These are phyloP conservation scores for Fusarium sp. DNA, from an alignment of 2,329 filamentous ascomycete genomes.

Conservation along the genomic window DNA sequence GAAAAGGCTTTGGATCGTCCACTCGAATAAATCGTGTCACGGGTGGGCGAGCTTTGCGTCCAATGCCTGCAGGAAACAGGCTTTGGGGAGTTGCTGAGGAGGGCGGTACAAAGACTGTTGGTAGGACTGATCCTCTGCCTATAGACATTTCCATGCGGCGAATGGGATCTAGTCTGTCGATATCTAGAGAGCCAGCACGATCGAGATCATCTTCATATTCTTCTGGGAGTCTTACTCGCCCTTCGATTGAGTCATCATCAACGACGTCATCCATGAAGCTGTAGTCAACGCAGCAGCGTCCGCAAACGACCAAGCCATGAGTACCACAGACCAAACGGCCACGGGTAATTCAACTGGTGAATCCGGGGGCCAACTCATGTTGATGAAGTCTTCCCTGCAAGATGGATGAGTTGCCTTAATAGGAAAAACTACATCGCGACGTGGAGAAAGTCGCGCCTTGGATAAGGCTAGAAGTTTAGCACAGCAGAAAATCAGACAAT, in stretches of 20 bases:
- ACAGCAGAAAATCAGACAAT: no score
- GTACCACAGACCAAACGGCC: constrained; percentile 48
- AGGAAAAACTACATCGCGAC: fast-evolving
- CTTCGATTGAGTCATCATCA: not conserved
- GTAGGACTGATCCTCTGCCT: constrained; percentile 18
- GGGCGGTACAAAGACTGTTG: constrained; percentile 23
- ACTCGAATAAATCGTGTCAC: constrained; percentile 12
- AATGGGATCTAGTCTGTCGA: not conserved
- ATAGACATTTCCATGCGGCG: not conserved
- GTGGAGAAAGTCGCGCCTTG: not conserved
- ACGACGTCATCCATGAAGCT: constrained; percentile 45
- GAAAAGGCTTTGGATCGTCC: constrained; percentile 23
- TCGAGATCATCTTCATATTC: not conserved
- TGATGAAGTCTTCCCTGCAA: not conserved
- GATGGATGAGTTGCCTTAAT: not conserved
- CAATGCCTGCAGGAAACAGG: not conserved
- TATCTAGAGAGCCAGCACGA: not conserved
- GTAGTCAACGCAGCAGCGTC: constrained; percentile 47
- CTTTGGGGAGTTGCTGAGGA: not conserved
- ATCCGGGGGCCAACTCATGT: not conserved
- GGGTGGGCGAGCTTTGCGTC: not conserved
- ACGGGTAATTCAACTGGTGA: constrained; percentile 38
- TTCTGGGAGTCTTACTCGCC: not conserved
- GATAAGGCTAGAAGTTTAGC: not conserved
- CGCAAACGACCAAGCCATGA: constrained; percentile 45